A percentile compares a stretch with the other conserved stretches of the same genome.
These are phyloP conservation scores for Elaphomyces granulatus DNA, from an alignment of 495 filamentous ascomycete species.

Conservation along the genomic window DNA sequence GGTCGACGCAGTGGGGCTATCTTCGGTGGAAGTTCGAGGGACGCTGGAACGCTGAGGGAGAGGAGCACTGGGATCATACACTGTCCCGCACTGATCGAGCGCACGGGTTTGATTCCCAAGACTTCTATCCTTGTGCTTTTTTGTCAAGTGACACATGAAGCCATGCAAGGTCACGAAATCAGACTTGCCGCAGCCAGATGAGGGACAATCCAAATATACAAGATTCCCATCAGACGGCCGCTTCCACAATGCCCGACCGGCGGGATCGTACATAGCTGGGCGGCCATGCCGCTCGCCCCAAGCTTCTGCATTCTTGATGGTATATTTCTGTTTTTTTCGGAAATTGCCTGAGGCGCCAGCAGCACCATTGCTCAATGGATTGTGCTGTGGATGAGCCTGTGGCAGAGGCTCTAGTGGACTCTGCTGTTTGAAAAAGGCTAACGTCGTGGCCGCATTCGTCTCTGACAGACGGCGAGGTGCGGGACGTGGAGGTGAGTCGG, in stretches of 20 bases:
- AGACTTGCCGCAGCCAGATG: constrained; percentile 29
- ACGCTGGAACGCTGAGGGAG: constrained; percentile 23
- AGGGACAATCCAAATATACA: constrained; percentile 34
- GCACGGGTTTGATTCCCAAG: constrained; percentile 33
- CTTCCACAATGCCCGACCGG: constrained; percentile 32
- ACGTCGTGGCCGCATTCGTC: constrained; percentile 36
- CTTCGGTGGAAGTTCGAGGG: constrained; percentile 28
- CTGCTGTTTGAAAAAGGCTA: constrained; percentile 38
- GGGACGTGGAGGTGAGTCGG: constrained; percentile 33
- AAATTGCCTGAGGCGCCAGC: constrained; percentile 17
- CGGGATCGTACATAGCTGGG: constrained; percentile 32
- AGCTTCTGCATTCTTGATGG: constrained; percentile 36
- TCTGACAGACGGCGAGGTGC: constrained; percentile 33
- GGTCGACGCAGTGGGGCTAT: constrained; percentile 20
- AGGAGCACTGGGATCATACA: constrained; percentile 30
- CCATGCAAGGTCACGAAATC: constrained; percentile 35
- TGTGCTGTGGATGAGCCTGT: constrained; percentile 13
- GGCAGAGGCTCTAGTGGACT: constrained; percentile 33
- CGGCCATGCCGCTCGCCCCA: constrained; percentile 36
- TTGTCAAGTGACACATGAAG: constrained; percentile 37
- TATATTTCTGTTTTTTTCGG: constrained; percentile 36
- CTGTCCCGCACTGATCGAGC: constrained; percentile 31
- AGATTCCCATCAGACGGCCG: constrained; percentile 33
- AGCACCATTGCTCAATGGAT: neutral
- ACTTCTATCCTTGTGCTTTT: constrained; percentile 36